Evolutionary conservation across 805 yeast genomes (phyloP), one percentile per base, ranked within the genome.

Genomic region (Wickerhamomyces bovis): DNA sequence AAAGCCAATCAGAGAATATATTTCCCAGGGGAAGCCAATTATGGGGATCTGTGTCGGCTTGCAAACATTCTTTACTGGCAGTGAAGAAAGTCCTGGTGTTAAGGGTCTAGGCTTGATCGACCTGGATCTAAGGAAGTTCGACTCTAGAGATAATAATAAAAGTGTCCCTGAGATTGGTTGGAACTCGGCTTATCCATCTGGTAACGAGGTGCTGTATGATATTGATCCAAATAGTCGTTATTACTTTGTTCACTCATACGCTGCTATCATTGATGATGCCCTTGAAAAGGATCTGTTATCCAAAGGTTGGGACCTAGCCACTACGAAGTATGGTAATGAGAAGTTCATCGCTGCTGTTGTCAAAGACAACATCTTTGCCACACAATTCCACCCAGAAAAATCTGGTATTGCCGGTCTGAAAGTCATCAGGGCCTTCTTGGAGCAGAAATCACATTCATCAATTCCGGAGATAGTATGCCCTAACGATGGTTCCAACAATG

Each of bases 381-480:
- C 98, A 1, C 99, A 94, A 65, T 94, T 94, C 66, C 99, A 94
- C 67, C 99, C 99, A n/a, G 99, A 94, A 63, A 94, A 94, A 65
- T 88, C 97, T 4, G 99, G 99, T 12, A 62, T 71, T 20, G 96
- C 96, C 5, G 99, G 99, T 42, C 70, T 94, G 40, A 76, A 77
- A 51, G 80, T 92, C 10, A 76, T 94, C 48, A 75, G 76, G 48
- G 77, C 86, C 23, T 94, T 94, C 62, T 69, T 94, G 55, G 74
- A 73, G 35, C 68, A 65, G 45, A 50, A 53, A 6, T 44, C 44
- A 23, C 43, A 48, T 16, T 44, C 62, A 4, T 53, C 58, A 11
- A 35, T 44, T 19, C 57, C 62, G 20, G 46, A 42, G 15, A 42
- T 48, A 13, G 38, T 35, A 10, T 35, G 43, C n/a, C 49, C 50